These are phyloP conservation scores for Penicillium odoratum DNA, from an alignment of 495 filamentous ascomycete genomes.

Conservation along the genomic window DNA sequence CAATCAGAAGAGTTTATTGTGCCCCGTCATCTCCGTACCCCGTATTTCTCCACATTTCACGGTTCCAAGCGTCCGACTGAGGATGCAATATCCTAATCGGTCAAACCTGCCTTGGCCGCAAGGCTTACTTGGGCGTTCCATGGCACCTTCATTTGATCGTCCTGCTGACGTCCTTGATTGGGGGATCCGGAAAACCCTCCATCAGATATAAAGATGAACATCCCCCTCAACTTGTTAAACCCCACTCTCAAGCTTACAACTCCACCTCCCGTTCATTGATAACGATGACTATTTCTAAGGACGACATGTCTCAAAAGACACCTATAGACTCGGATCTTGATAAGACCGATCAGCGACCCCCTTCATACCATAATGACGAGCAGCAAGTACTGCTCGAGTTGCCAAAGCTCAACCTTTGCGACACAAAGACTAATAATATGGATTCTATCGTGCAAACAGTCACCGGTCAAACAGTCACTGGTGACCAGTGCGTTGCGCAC, in stretches of 20 bases:
- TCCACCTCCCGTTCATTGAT: not conserved
- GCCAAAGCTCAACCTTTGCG: constrained; percentile 18
- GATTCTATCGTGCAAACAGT: not conserved
- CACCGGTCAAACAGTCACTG: constrained; percentile 4
- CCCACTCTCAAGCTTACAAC: too few relatives aligned
- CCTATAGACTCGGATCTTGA: not conserved
- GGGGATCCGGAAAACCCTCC: not conserved
- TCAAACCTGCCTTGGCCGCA: not conserved
- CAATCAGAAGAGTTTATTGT: not conserved
- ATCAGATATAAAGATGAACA: not conserved
- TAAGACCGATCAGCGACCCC: constrained; percentile 15
- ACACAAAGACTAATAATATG: not conserved
- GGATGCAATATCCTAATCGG: not conserved
- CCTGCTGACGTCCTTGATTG: not conserved
- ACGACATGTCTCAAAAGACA: not conserved
- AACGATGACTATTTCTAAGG: not conserved
- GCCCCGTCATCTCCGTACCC: not conserved
- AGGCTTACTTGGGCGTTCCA: not conserved
- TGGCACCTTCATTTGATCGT: not conserved
- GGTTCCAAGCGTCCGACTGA: not conserved
- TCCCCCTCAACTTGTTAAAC: not conserved
- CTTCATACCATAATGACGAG: constrained; percentile 18
- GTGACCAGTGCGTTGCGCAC: constrained; percentile 64
- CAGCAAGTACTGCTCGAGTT: constrained; percentile 12
- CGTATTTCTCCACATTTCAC: not conserved